Base-by-base conservation (phyloP, 345 rosid genomes). In the Nephelium lappaceum region DNA sequence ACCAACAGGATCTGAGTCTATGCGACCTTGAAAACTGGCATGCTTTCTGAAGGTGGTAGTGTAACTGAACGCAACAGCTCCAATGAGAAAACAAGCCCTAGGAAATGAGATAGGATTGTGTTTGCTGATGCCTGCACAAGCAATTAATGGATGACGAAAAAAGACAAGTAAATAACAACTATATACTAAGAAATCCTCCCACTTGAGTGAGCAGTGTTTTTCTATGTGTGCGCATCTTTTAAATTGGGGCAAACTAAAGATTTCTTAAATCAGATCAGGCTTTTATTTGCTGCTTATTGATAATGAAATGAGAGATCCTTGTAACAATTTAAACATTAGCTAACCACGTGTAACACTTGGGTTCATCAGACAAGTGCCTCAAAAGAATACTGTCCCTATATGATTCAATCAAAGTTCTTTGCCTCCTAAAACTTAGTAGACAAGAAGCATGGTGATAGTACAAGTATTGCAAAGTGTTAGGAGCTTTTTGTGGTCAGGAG, bases 41-140 rank as follows among this genome's bases (percentile, higher is more conserved):
- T 76, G 69, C 81, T 49, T 69, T 93, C 97, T 2, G 90, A 78
- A 65, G 88, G 83, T n/a, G 97, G 91, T 71, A 92, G 75, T 31
- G 99, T 96, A 70, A 94, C 98, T 0, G 97, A 93, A 38, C 97
- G 93, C 88, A 96, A 87, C 79, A 96, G 89, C 86, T 96, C 99
- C 88, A 92, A 81, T 3, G 98, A 92, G 90, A 84, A 94, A 66
- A 90, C 87, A 51, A 96, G 94, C 39, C 99, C 98, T 68, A 94
- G 84, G 81, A 96, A 96, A 84, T 96, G 99, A 79, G 99, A 96
- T 31, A 96, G 95, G 84, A 94, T 85, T 1, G 98, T 92, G 86
- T 94, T 94, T 49, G 97, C 98, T 6, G 98, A 92, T 73, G 99
- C 99, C 99, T 96, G 89, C 89, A 88, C 43, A 65, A 81, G 36